A percentile compares a stretch with the other conserved stretches of the same genome.
phyloP scores from a whole-genome alignment of 768 basidiomycete species.

The Dacryopinax primogenitus region DNA sequence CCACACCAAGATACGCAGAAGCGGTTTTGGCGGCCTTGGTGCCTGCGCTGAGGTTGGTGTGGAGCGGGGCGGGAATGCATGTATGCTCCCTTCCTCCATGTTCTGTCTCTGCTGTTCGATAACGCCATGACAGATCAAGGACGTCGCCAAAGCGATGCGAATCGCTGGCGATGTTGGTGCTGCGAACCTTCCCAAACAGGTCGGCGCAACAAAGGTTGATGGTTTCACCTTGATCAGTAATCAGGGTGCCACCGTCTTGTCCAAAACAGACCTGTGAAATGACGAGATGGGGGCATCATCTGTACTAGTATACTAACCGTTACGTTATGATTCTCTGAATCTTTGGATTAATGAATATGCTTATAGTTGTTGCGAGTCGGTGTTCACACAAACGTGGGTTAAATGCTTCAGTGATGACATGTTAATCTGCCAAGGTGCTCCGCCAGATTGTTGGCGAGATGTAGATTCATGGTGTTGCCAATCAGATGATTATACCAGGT shows the following conservation, averaged over 20 bases:
- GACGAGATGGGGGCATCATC: neutral
- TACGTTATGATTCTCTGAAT: neutral
- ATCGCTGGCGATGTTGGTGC: constrained; percentile 46
- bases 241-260: constrained; percentile 35
- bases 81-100: neutral
- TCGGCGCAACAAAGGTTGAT: constrained; percentile 31
- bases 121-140: constrained; percentile 32
- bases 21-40: constrained; percentile 30
- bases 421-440: too few relatives aligned
- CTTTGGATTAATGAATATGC: neutral
- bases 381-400: too few relatives aligned
- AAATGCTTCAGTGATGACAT: too few relatives aligned
- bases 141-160: constrained; percentile 42
- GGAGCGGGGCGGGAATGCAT: neutral
- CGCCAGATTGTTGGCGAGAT: too few relatives aligned
- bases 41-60: neutral
- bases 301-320: neutral
- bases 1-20: constrained; percentile 33
- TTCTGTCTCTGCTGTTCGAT: neutral
- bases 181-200: constrained; percentile 34
- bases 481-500: too few relatives aligned
- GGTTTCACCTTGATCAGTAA: constrained; percentile 50
- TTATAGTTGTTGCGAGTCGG: neutral
- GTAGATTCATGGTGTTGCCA: too few relatives aligned
- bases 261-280: neutral